phyloP scores from a whole-genome alignment of 192 early-diverging fungal species.

The Thoreauomyces humboldtii region DNA sequence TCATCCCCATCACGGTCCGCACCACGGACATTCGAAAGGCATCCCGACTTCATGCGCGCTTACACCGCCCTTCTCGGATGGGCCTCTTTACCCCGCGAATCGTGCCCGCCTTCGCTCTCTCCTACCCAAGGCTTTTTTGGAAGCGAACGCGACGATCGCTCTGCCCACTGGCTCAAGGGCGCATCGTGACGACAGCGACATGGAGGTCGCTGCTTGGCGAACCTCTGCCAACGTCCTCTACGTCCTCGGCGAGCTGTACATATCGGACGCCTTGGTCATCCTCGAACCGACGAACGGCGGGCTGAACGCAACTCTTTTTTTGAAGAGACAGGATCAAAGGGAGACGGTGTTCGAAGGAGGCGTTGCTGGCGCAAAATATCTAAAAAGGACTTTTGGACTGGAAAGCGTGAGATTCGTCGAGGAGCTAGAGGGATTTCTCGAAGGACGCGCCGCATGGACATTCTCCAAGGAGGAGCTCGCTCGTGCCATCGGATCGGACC shows the following conservation, averaged over 20 bases:
- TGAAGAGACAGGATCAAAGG: conserved; percentile 34
- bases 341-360: conserved; percentile 38
- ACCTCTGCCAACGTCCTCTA: conserved; percentile 37
- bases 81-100: conserved; percentile 2
- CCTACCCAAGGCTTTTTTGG: not conserved
- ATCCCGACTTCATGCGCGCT: not conserved
- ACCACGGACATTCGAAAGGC: not conserved
- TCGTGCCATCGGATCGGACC: no score
- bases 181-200: conserved; percentile 34
- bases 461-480: conserved; percentile 11
- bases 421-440: not conserved
- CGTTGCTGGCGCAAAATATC: conserved; percentile 7
- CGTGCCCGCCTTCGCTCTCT: not conserved
- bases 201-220: conserved; percentile 38
- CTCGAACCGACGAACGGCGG: conserved; percentile 6
- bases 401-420: not conserved
- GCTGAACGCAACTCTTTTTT: conserved; percentile 29
- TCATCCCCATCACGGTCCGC: not conserved
- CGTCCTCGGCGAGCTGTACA: conserved; percentile 29
- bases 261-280: conserved; percentile 33
- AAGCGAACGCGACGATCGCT: conserved; percentile 3
- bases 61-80: not conserved
- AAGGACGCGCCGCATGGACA: no score
- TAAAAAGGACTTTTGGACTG: not conserved
- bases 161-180: conserved; percentile 33